phyloP scores from a whole-genome alignment of 2,329 filamentous ascomycete species.

The Monosporascus sp. region DNA sequence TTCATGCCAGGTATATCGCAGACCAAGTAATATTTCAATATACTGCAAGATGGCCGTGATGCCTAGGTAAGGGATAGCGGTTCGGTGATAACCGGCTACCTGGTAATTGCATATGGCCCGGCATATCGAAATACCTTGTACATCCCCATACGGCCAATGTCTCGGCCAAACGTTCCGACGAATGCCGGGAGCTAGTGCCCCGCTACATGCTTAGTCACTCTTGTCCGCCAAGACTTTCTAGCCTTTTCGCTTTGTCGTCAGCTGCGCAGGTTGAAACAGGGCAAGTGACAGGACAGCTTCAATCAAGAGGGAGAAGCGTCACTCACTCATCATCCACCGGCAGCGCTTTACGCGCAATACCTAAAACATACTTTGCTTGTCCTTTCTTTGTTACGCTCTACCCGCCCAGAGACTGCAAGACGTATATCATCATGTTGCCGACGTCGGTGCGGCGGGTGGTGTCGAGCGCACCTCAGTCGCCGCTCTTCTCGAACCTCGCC shows the following conservation, averaged over 20 bases:
- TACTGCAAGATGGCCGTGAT: too few species aligned
- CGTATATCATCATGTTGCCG: constrained; percentile 42
- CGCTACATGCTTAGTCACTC: not conserved
- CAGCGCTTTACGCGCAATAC: not conserved
- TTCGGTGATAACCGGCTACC: too few species aligned
- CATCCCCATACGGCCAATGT: too few species aligned
- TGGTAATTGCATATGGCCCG: too few species aligned
- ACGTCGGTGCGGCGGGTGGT: constrained; percentile 52
- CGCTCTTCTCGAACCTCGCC: constrained; percentile 38
- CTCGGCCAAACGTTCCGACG: not conserved
- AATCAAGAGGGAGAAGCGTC: not conserved
- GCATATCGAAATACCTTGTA: too few species aligned
- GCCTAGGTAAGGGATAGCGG: too few species aligned
- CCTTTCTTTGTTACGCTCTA: not conserved
- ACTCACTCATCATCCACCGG: not conserved
- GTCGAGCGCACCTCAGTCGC: constrained; percentile 39
- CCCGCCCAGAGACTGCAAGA: not conserved
- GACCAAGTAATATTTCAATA: too few species aligned
- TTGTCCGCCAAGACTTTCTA: not conserved
- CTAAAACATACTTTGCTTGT: not conserved
- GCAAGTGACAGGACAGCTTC: not conserved
- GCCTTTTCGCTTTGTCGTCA: not conserved
- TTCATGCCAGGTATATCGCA: too few species aligned
- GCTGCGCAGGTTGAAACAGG: not conserved
- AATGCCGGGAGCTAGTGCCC: not conserved